Evolutionary conservation across 2,329 filamentous ascomycete genomes (phyloP).

Genomic region (Passalora sequoiae): DNA sequence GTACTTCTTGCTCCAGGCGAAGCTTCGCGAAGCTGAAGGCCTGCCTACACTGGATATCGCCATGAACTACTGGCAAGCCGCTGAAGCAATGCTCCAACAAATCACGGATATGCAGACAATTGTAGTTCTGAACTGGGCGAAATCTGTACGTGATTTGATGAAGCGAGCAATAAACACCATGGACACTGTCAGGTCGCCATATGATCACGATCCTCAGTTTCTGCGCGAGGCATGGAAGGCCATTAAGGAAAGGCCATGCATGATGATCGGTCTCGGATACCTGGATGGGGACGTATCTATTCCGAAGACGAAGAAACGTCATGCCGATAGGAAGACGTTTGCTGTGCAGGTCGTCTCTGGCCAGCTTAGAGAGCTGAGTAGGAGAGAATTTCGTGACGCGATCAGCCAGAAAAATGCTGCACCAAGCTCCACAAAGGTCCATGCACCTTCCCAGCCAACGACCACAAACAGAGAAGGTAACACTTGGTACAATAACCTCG

Average conservation of each 20-base stretch:
- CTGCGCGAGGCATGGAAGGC: conserved; percentile 10
- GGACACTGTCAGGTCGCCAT: conserved; percentile 7
- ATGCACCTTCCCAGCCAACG: no score
- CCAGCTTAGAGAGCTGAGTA: conserved; percentile 1
- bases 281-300: conserved; percentile 5
- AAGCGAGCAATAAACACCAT: conserved; percentile 11
- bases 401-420: not conserved
- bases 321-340: conserved; percentile 1
- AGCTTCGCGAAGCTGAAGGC: conserved; percentile 10
- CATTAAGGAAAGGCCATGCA: conserved; percentile 13
- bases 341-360: conserved; percentile 4
- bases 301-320: not conserved
- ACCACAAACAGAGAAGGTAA: not conserved
- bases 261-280: conserved; percentile 8
- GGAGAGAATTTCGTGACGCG: not conserved
- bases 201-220: conserved; percentile 11
- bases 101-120: conserved; percentile 7
- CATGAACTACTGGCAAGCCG: conserved; percentile 10
- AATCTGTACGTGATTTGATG: conserved; percentile 6
- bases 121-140: conserved; percentile 9
- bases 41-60: conserved; percentile 4
- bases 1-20: conserved; percentile 5
- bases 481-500: not conserved
- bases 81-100: conserved; percentile 10
- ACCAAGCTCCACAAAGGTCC: no score